Evolutionary conservation across 2,329 filamentous ascomycete species (phyloP).

Genomic region (Hortaea werneckii): DNA sequence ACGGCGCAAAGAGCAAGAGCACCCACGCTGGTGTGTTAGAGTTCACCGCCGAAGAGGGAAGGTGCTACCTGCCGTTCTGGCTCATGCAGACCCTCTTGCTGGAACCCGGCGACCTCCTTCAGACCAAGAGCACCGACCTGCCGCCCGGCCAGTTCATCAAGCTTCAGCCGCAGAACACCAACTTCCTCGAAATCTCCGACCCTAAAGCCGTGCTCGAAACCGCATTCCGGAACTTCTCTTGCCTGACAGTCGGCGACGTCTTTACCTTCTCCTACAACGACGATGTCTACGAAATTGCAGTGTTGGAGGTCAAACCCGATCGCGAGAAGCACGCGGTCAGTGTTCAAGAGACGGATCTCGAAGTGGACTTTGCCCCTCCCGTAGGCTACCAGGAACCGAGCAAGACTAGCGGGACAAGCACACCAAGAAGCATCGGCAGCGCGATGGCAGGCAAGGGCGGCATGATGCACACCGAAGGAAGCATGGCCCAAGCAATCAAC

Average conservation of each 20-base stretch:
- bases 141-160: slow-evolving; percentile 89
- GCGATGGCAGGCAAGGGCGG: slow-evolving; percentile 53
- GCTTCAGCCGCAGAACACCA: slow-evolving; percentile 83
- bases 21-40: slow-evolving; percentile 93
- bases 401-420: slow-evolving; percentile 70
- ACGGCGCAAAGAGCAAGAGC: slow-evolving; percentile 67
- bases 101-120: slow-evolving; percentile 86
- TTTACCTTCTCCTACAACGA: slow-evolving; percentile 98
- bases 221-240: slow-evolving; percentile 90
- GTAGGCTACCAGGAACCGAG: slow-evolving; percentile 89
- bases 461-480: slow-evolving; percentile 70
- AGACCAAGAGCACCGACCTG: slow-evolving; percentile 89
- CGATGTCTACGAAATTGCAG: slow-evolving; percentile 82
- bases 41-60: slow-evolving; percentile 94
- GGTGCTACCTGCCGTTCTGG: slow-evolving; percentile 94
- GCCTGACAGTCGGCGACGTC: slow-evolving; percentile 82
- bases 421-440: slow-evolving; percentile 55
- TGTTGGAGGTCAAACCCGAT: slow-evolving; percentile 84
- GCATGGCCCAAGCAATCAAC: slow-evolving; percentile 97
- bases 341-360: slow-evolving; percentile 91
- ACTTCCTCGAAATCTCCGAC: slow-evolving; percentile 93
- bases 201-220: slow-evolving; percentile 96
- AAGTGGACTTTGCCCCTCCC: slow-evolving; percentile 89
- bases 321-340: slow-evolving; percentile 75
- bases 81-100: slow-evolving; percentile 88